Conservation (phyloP, 2,329 filamentous ascomycete species). For the Pyrenophora teres region DNA sequence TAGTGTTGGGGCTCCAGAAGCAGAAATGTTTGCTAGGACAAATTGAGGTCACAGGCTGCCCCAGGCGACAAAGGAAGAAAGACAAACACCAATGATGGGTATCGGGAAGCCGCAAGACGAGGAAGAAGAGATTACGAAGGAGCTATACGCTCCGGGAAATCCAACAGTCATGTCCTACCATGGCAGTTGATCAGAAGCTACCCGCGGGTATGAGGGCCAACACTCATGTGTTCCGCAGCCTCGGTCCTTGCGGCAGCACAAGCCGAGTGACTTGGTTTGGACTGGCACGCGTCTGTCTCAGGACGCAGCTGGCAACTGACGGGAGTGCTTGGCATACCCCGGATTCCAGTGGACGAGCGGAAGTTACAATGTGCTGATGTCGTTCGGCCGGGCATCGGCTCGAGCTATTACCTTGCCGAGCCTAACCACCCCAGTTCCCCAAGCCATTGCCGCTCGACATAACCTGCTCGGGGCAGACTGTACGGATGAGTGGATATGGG, state of each 20-base stretch:
- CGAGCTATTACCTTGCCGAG: slow-evolving; percentile 21
- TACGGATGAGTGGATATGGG: background rate
- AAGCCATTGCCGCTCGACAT: slow-evolving; percentile 4
- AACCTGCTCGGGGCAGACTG: background rate
- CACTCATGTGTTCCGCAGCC: slow-evolving; percentile 35
- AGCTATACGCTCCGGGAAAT: slow-evolving; percentile 15
- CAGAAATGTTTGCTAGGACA: background rate
- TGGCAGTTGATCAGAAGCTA: slow-evolving; percentile 20
- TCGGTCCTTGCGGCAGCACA: slow-evolving; percentile 42
- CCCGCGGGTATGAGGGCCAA: slow-evolving; percentile 42
- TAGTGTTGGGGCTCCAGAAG: background rate
- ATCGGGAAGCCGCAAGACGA: background rate
- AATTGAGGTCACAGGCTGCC: background rate
- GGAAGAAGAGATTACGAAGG: slow-evolving; percentile 6
- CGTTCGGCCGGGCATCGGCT: slow-evolving; percentile 40
- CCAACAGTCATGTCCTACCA: slow-evolving; percentile 31
- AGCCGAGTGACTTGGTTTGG: slow-evolving; percentile 18
- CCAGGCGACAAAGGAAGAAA: background rate
- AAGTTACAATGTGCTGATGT: slow-evolving; percentile 29
- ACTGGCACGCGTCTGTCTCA: slow-evolving; percentile 26
- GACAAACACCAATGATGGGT: too few species aligned
- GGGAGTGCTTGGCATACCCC: slow-evolving; percentile 25
- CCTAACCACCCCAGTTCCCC: background rate
- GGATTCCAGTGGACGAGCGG: slow-evolving; percentile 46
- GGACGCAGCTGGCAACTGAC: slow-evolving; percentile 7